Conservation (phyloP, 176 grass and related monocot species). For the Ensete ventricosum region DNA sequence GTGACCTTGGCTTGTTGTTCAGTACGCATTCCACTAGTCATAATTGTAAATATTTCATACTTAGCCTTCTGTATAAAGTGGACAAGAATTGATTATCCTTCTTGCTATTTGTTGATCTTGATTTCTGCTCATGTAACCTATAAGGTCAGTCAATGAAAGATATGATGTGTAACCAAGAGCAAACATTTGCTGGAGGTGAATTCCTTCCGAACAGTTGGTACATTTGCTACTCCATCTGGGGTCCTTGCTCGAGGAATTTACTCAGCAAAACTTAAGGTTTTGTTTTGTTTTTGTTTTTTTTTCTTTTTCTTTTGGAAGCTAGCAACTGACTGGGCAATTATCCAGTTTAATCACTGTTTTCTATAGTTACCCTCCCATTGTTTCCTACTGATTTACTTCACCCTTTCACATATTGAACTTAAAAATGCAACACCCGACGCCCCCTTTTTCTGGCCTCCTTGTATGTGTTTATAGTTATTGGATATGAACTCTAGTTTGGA, state of each 20-base stretch:
- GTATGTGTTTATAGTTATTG: too few species aligned
- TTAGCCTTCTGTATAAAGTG: too few species aligned
- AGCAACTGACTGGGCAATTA: background rate
- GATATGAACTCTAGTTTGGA: too few species aligned
- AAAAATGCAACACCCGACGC: too few species aligned
- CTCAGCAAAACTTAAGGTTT: constrained; percentile 37
- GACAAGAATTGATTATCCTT: background rate
- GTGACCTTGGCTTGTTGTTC: too few species aligned
- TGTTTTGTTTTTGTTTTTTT: too few species aligned
- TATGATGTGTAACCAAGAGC: background rate
- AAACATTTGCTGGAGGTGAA: constrained; percentile 39
- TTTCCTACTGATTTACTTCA: background rate
- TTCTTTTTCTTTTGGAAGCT: background rate
- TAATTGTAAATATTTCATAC: too few species aligned
- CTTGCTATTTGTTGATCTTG: background rate
- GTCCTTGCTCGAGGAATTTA: constrained; percentile 32
- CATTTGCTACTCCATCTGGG: constrained; percentile 38
- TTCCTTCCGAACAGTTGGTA: too few species aligned
- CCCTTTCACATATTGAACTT: too few species aligned
- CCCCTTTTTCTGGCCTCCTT: too few species aligned
- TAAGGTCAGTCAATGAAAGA: background rate
- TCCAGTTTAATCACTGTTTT: background rate
- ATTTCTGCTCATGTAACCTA: background rate
- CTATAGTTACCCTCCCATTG: background rate
- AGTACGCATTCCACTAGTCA: too few species aligned